phyloP scores from a whole-genome alignment of 2,329 filamentous ascomycete genomes.

The Trichoderma atrobrunneum region DNA sequence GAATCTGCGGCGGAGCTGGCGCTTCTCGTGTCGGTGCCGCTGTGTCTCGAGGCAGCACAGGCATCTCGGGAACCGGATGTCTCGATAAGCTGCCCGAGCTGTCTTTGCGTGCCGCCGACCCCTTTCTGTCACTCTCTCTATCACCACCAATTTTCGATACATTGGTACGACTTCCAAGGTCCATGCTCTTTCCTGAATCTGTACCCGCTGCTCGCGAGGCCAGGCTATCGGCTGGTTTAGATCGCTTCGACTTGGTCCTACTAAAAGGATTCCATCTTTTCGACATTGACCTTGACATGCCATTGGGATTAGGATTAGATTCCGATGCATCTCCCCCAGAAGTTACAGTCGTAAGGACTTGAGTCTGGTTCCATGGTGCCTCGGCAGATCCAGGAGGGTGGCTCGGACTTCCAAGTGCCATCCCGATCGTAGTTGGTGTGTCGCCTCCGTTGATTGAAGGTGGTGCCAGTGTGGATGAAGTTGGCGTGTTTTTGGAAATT shows the following conservation, averaged over 20 bases:
- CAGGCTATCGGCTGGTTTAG: slow-evolving; percentile 14
- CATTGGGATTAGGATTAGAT: slow-evolving; percentile 24
- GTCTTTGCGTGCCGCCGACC: background rate
- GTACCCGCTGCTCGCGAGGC: background rate
- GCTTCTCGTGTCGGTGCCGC: background rate
- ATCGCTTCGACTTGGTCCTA: slow-evolving; percentile 37
- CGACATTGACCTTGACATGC: slow-evolving; percentile 43
- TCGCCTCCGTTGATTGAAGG: slow-evolving; percentile 20
- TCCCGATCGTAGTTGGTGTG: slow-evolving; percentile 57
- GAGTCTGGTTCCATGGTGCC: slow-evolving; percentile 30
- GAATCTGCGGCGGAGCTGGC: background rate
- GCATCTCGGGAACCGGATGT: background rate
- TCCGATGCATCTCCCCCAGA: slow-evolving; percentile 22
- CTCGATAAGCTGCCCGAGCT: background rate
- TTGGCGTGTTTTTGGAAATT: slow-evolving; percentile 40
- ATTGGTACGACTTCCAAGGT: background rate
- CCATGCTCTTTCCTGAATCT: background rate
- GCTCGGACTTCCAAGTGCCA: slow-evolving; percentile 71
- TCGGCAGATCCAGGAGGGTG: slow-evolving; percentile 33
- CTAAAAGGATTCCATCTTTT: slow-evolving; percentile 61
- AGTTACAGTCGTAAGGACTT: slow-evolving; percentile 26
- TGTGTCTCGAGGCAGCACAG: background rate
- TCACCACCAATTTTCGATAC: background rate
- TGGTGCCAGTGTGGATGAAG: slow-evolving; percentile 31
- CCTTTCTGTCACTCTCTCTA: background rate